Base-by-base conservation (phyloP, 208 protist genomes). In the Leishmania mexicana region DNA sequence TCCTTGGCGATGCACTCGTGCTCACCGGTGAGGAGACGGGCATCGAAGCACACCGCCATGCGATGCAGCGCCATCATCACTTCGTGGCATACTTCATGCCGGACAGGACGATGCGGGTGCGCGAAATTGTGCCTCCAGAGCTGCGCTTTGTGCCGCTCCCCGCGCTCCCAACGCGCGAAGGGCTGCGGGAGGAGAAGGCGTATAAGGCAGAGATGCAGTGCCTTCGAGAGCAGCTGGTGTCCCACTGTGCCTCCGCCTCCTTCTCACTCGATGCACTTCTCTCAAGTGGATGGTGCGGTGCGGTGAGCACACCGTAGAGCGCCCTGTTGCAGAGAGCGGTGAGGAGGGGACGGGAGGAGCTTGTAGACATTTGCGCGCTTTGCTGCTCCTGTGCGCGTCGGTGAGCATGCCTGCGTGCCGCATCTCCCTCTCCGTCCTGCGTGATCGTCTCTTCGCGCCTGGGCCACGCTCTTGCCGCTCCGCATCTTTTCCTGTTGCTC, bases 61-160 rank as follows among this genome's bases (percentile, higher is more conserved):
- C 64, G 58, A 42, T 68, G 62, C 76, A 57, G 51, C 78, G 73
- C 2, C 68, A 47, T 47, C 83, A 85, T 42, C 81, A 75, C 54
- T 92, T 92, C 80, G 83, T 94, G 3, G 88, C 71, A 51, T 95
- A 92, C 80, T 87, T 89, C 58, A 38, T 88, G 11, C 75, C 76
- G 24, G 73, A 85, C 57, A 80, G 21, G 6, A 85, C 77, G 11
- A 76, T 96, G 60, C 85, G 88, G 19, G 40, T 95, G 57, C 91
- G 93, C 10, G 78, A 88, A 24, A 67, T 95, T 10, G 90, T 95
- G 38, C 91, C 93, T 15, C 75, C 83, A 4, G 90, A 95, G 80
- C 81, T 96, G 71, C 88, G 88, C 10, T 75, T 75, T 2, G 87
- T 83, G 81, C 83, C 80, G 31, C 72, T 87, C 83, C 83, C 85